Conservation (phyloP, 2,329 filamentous ascomycete genomes). For the Emergomyces pasteurianus region DNA sequence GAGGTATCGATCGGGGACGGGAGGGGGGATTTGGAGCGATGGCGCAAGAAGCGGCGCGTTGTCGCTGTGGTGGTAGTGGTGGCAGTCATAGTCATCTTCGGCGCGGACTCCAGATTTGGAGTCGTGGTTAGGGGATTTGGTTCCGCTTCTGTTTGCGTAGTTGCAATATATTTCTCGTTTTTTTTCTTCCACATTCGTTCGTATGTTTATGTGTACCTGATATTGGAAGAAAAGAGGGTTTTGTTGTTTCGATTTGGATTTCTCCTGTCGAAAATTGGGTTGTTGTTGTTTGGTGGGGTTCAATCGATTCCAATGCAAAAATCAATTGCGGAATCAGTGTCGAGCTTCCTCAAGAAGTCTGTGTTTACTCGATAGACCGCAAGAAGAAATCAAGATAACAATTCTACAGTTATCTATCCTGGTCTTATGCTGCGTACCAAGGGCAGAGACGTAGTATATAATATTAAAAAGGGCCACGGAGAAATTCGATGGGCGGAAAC, state of each 20-base stretch:
- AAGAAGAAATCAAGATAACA: not conserved
- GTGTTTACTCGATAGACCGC: not conserved
- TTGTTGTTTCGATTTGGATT: not conserved
- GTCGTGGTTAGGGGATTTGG: not conserved
- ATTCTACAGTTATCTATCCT: slow-evolving; percentile 1
- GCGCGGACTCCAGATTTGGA: not conserved
- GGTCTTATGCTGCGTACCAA: not conserved
- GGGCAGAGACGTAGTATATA: not conserved
- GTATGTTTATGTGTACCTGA: not conserved
- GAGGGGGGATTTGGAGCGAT: slow-evolving; percentile 14
- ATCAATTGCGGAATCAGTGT: not conserved
- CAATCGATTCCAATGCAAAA: not conserved
- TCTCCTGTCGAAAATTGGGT: not conserved
- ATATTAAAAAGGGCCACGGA: not conserved
- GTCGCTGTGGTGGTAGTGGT: slow-evolving; percentile 2
- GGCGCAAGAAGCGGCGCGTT: slow-evolving; percentile 10
- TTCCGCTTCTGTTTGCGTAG: not conserved
- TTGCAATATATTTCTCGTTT: not conserved
- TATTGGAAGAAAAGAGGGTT: too few relatives aligned
- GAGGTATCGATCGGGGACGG: slow-evolving; percentile 12
- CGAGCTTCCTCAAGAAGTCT: not conserved
- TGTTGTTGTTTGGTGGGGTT: not conserved
- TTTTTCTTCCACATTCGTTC: slow-evolving; percentile 1
- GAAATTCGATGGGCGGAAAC: not conserved
- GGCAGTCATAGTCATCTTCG: not conserved